phyloP scores from a whole-genome alignment of 805 yeast genomes.

The Cyberlindnera lachancei region DNA sequence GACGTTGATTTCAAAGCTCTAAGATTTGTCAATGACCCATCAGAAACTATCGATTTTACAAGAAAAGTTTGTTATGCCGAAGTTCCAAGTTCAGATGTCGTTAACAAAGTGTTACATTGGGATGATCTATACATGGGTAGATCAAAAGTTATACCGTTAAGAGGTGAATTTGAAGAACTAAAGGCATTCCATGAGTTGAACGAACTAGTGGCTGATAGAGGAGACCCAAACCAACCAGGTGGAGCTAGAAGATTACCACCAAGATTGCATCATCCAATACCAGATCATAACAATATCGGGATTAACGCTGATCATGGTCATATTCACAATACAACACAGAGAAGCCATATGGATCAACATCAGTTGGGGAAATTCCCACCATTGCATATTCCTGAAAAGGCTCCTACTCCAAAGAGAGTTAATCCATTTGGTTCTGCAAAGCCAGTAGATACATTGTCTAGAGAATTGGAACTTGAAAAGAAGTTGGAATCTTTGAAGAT shows the following conservation, averaged over 20 bases:
- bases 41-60: conserved; percentile 21
- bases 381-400: conserved; percentile 13
- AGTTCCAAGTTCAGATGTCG: conserved; percentile 39
- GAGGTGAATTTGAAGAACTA: conserved; percentile 22
- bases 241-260: conserved; percentile 2
- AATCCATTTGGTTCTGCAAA: conserved; percentile 83
- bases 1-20: conserved; percentile 35
- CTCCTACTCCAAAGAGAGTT: conserved; percentile 30
- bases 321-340: background rate
- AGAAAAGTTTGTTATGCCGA: conserved; percentile 62
- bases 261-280: background rate
- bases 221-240: conserved; percentile 15
- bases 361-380: conserved; percentile 12
- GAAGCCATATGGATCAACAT: conserved; percentile 3
- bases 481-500: conserved; percentile 34
- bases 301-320: background rate
- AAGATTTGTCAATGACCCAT: conserved; percentile 19
- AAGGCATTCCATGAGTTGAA: conserved; percentile 17
- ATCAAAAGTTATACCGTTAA: conserved; percentile 19
- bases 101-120: conserved; percentile 56
- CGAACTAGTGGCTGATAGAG: conserved; percentile 13
- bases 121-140: conserved; percentile 43
- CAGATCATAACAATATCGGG: background rate
- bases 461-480: conserved; percentile 55
- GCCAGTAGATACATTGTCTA: conserved; percentile 72